phyloP scores from a whole-genome alignment of 371 early-diverging fungal genomes.

The Capillidium heterosporum region DNA sequence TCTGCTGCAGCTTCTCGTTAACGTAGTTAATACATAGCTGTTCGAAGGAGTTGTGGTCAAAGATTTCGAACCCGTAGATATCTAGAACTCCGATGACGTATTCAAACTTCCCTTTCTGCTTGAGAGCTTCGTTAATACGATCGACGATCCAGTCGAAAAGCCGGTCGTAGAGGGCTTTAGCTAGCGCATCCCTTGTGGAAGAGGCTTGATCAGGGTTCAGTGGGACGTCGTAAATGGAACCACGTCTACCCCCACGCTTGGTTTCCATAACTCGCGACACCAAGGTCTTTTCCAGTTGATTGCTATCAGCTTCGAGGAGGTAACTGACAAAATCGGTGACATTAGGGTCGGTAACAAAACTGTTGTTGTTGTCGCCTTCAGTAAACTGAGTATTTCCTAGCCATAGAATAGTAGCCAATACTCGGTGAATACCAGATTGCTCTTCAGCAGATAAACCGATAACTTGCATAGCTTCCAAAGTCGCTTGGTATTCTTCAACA shows the following conservation, averaged over 20 bases:
- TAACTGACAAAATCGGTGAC: conserved; percentile 60
- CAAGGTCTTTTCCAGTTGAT: conserved; percentile 27
- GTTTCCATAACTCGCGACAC: conserved; percentile 39
- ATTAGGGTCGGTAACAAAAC: conserved; percentile 39
- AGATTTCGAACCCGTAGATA: conserved; percentile 93
- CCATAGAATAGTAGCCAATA: conserved; percentile 68
- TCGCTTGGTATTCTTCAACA: conserved; percentile 45
- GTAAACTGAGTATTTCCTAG: conserved; percentile 59
- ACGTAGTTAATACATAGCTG: conserved; percentile 99
- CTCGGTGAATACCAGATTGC: conserved; percentile 59
- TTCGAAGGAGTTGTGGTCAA: conserved; percentile 96
- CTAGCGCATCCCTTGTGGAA: conserved; percentile 68
- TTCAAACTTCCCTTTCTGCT: conserved; percentile 34
- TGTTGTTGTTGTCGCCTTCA: conserved; percentile 42
- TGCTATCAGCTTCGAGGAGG: conserved; percentile 47
- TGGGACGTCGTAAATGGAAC: conserved; percentile 61
- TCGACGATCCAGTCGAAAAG: conserved; percentile 83
- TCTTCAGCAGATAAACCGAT: conserved; percentile 54
- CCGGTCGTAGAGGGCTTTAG: conserved; percentile 65
- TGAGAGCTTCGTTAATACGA: conserved; percentile 59
- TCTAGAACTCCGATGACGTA: conserved; percentile 88
- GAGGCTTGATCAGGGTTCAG: conserved; percentile 62
- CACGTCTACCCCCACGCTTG: conserved; percentile 60
- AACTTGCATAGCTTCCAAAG: conserved; percentile 59
- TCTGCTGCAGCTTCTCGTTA: conserved; percentile 99